Percentiles rank a stretch among this genome's conserved stretches.
Evolutionary conservation across 2,329 filamentous ascomycete genomes (phyloP).

Genomic region (Cercospora sp.): DNA sequence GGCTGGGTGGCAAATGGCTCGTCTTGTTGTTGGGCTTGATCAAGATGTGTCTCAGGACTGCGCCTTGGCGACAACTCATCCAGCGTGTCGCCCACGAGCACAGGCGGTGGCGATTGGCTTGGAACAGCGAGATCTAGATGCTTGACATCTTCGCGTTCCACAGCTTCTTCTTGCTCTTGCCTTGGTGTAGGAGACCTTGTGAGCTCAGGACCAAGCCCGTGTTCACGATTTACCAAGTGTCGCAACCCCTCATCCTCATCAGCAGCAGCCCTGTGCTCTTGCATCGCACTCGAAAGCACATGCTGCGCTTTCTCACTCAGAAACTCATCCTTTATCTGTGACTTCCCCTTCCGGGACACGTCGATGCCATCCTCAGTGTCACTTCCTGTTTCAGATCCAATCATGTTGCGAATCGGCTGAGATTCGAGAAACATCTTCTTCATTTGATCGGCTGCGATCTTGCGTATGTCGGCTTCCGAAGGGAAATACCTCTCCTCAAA

Average conservation of each 20-base stretch:
- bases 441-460: conserved; percentile 86
- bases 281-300: conserved; percentile 64
- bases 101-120: conserved; percentile 31
- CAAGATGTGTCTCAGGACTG: not conserved
- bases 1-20: conserved; percentile 38
- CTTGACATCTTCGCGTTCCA: conserved; percentile 56
- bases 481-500: conserved; percentile 93
- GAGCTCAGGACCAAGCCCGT: conserved; percentile 25
- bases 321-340: conserved; percentile 42
- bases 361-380: conserved; percentile 55
- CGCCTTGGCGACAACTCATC: conserved; percentile 8
- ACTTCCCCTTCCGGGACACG: conserved; percentile 37
- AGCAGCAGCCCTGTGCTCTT: conserved; percentile 54
- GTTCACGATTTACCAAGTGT: conserved; percentile 23
- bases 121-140: conserved; percentile 63
- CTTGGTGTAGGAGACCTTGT: conserved; percentile 33
- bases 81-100: conserved; percentile 22
- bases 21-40: conserved; percentile 9
- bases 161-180: conserved; percentile 37
- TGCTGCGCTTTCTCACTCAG: conserved; percentile 62
- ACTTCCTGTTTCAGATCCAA: conserved; percentile 20
- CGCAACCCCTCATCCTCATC: conserved; percentile 28
- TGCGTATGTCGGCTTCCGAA: conserved; percentile 91
- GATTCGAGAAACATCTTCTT: conserved; percentile 95
- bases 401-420: conserved; percentile 55